phyloP scores from a whole-genome alignment of 768 basidiomycete species.

The Boletus bicolor region DNA sequence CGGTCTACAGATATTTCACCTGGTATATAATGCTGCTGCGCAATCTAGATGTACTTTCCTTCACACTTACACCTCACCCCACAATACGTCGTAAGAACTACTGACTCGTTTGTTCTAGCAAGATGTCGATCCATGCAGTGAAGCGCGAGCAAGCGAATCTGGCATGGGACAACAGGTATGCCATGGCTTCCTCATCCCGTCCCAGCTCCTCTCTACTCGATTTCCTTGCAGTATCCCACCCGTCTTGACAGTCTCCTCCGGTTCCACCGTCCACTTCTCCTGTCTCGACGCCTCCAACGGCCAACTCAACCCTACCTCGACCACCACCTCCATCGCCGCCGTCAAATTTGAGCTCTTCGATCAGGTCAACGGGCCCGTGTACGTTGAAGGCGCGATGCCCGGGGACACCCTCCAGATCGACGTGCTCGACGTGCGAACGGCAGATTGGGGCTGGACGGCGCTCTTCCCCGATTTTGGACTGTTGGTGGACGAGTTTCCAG shows the following conservation, averaged over 20 bases:
- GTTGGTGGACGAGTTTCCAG: conserved; percentile 52
- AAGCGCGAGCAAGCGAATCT: conserved; percentile 52
- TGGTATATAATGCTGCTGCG: conserved; percentile 10
- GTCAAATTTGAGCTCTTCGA: conserved; percentile 48
- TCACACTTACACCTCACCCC: background rate
- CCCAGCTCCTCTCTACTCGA: background rate
- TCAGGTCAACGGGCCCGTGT: conserved; percentile 61
- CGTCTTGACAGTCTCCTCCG: conserved; percentile 46
- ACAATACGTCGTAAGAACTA: background rate
- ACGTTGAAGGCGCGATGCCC: conserved; percentile 47
- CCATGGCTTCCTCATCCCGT: background rate
- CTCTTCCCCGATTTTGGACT: conserved; percentile 59
- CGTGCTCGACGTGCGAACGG: conserved; percentile 48
- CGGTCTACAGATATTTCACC: conserved; percentile 3
- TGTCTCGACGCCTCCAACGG: conserved; percentile 65
- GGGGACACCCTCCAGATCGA: conserved; percentile 63
- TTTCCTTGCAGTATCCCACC: conserved; percentile 45
- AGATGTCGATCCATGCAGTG: conserved; percentile 53
- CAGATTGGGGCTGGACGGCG: conserved; percentile 63
- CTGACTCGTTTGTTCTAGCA: background rate
- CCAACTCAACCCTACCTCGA: conserved; percentile 47
- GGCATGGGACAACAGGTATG: conserved; percentile 59
- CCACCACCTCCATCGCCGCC: conserved; percentile 32
- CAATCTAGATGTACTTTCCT: conserved; percentile 4
- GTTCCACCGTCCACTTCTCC: conserved; percentile 53